Percentiles rank a stretch among this genome's conserved stretches.
phyloP scores from a whole-genome alignment of 352 stramenopile genomes.

The Pythium plurisporium region DNA sequence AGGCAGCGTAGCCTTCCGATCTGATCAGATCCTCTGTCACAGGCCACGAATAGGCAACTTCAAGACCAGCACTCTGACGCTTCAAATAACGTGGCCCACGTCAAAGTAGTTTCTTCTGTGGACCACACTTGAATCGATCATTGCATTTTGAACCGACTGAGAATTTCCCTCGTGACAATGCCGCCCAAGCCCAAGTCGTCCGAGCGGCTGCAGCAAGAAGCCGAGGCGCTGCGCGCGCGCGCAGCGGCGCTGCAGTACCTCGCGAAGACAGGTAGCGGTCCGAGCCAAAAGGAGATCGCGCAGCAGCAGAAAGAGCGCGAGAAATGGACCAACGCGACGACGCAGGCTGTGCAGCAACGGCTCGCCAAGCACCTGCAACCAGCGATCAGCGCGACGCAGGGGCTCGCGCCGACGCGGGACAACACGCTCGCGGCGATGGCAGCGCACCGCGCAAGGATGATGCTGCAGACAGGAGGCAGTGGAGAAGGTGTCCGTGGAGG shows the following conservation, averaged over 20 bases:
- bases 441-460: constrained; percentile 33
- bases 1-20: too few species aligned
- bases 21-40: neutral
- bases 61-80: neutral
- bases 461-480: constrained; percentile 26
- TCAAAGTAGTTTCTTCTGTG: neutral
- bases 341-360: constrained; percentile 35
- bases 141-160: constrained; percentile 1
- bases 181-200: constrained; percentile 26
- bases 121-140: neutral
- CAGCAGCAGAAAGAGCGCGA: constrained; percentile 54
- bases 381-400: neutral
- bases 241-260: constrained; percentile 62
- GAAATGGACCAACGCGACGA: constrained; percentile 47
- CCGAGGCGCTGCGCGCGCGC: constrained; percentile 54
- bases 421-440: constrained; percentile 75
- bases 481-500: neutral
- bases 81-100: constrained; percentile 4
- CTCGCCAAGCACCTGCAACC: constrained; percentile 33
- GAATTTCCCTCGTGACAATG: constrained; percentile 10
- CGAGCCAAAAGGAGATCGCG: constrained; percentile 57
- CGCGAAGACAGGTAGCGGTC: constrained; percentile 52
- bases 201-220: constrained; percentile 55
- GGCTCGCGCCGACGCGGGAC: constrained; percentile 33
- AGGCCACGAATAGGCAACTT: constrained; percentile 16